Evolutionary conservation across 2,329 filamentous ascomycete species (phyloP), one percentile per base, ranked within the genome.

Genomic region (Dryadomyces quercivorus): DNA sequence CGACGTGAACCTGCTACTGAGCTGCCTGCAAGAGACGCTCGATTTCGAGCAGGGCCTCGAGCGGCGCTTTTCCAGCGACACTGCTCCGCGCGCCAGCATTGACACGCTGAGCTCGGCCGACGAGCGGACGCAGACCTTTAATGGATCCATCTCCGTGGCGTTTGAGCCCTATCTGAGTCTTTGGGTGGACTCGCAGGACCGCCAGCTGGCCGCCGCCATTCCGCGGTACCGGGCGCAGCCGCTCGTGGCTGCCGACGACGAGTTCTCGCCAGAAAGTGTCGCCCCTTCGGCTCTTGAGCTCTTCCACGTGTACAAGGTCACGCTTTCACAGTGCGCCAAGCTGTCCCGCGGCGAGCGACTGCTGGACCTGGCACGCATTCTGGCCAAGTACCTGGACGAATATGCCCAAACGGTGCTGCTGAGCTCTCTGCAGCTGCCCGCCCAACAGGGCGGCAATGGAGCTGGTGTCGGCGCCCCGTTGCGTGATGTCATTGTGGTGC

Each of bases 131-230:
- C 83, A 87, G 20, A 84, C 81, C 54, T 96, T 96, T 67, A 86
- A 88, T 54, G 89, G 95, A 55, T 85, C 88, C 4, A 95, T 98
- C 57, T 97, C 93, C 0, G 89, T 94, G 58, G 93, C 93, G 0
- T 98, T 98, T 64, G 93, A 97, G 69, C 93, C 93, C 1, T 98
- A 97, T 67, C 77, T 98, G 60, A 95, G 89, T 65, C 73, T 98
- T 4, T 98, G 93, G 93, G 90, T 98, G 1, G 92, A 97, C 57
- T 92, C 89, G 10, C 93, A 97, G 68, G 92, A 96, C 69, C 92
- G 84, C 68, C 85, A 95, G 63, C 75, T 97, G 56, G 85, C 89
- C 6, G 70, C 75, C 8, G 82, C 97, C 70, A 88, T 98, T 59
- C 90, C 90, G 0, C 89, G 83, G 66, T 97, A 97, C 69, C 88